Evolutionary conservation across 2,329 filamentous ascomycete genomes (phyloP), one percentile per base, ranked within the genome.

Genomic region (Colletotrichum lindemuthianum): DNA sequence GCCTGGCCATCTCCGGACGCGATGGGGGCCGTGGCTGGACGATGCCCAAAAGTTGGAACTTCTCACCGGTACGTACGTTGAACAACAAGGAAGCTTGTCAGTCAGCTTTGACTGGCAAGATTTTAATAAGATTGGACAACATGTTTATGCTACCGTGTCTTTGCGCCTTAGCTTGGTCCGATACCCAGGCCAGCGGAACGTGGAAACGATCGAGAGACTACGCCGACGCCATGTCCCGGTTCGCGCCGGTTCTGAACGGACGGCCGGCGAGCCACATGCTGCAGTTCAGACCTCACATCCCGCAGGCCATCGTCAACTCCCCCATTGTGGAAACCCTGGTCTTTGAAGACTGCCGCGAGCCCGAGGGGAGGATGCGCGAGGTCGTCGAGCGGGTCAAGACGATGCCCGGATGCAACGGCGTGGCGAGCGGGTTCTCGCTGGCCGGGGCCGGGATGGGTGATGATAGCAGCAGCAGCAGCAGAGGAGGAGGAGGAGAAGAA

Each of bases 301-400:
- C 72, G 2, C 69, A 70, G 15, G 70, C 70, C 45, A 68, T 72
- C 50, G 72, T 74, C 52, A 70, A 72, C 45, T 69, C 71, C 2
- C 64, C 69, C 13, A 66, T 73, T 47, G 70, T 74, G 24, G 44
- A 85, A 74, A 43, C 82, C 75, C 41, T 81, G 72, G 63, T 83
- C 76, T 59, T 82, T 75, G 56, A 83, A 74, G 52, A 83, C 78
- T 58, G 70, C 68, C 43, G 78, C 74, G 43, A 72, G 59, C 34
- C 80, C 77, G 71, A 82, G 74, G 68, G 70, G 8, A 63, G 59
- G 33, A 67, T 73, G 59, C 69, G 68, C 11, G 67, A 67, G 40
- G 8, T 65, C 13, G 59, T 73, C 8, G 65, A 69, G 50, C 64
- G 65, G n/a, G 70, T 68, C 39, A 68, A 60, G 24, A 45, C 47